Base-by-base conservation (phyloP, 306 rosid species). In the Hylodesmum podocarpum region DNA sequence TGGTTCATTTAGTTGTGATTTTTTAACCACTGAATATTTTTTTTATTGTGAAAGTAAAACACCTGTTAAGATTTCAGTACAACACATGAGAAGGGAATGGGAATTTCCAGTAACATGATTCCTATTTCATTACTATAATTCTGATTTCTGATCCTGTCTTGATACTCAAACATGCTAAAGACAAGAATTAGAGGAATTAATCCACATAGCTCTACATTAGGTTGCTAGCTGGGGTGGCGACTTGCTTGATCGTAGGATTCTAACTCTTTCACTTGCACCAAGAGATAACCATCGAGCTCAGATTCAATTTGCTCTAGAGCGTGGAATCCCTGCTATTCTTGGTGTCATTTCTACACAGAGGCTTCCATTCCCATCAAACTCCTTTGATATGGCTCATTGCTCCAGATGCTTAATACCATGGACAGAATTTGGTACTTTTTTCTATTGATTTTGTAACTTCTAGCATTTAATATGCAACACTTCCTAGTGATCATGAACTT, bases 221-320 rank as follows among this genome's bases (percentile, higher is more conserved):
- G 99, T 96, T 86, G 99, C 99, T 83, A 96, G 98, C 80, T 96
- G 99, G 99, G 99, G 99, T 41, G 99, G 98, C 24, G 97, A 93
- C 87, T 83, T 96, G 84, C 66, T 96, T 66, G 98, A 96, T 69
- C 97, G 98, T 11, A 96, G 97, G 62, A 89, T 96, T 12, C 86
- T 96, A 25, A 91, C 99, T 0, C 47, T 96, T 53, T 96, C 99
- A 67, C 94, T 96, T 27, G 99, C 99, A 9, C 99, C 99, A 33
- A 96, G 99, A 88, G 99, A 96, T 79, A 96, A 96, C 86, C 99
- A 96, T 75, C 89, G 91, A 87, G 99, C 99, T 85, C 99, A 96
- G 87, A 92, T 96, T 77, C 99, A 96, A 82, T 96, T 96, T 53
- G 99, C 99, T 25, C 83, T 96, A 73, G 99, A 96, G 83, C 98